phyloP scores from a whole-genome alignment of 2,329 filamentous ascomycete species.

The Colletotrichum truncatum region DNA sequence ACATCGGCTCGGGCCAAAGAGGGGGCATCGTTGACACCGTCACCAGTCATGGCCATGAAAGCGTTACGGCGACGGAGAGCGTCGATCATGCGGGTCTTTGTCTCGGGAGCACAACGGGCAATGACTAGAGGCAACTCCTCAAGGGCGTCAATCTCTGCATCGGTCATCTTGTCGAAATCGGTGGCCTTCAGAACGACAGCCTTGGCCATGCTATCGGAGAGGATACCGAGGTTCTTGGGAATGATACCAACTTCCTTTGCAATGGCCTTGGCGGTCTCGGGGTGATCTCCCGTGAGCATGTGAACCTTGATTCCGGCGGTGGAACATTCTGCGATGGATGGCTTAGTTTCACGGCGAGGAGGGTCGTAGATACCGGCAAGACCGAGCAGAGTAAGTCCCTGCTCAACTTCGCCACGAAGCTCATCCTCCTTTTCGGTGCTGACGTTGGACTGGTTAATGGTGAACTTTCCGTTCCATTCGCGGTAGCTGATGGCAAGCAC shows the following conservation, averaged over 20 bases:
- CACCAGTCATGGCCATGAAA: conserved; percentile 89
- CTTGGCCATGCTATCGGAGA: conserved; percentile 71
- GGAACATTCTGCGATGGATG: conserved; percentile 75
- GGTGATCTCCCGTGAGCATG: conserved; percentile 87
- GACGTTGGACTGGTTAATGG: conserved; percentile 40
- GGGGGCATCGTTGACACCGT: conserved; percentile 88
- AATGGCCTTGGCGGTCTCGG: conserved; percentile 80
- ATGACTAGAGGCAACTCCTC: conserved; percentile 83
- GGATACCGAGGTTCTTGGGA: conserved; percentile 65
- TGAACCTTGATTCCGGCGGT: conserved; percentile 81
- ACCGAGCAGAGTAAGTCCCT: conserved; percentile 77
- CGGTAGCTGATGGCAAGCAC: conserved; percentile 78
- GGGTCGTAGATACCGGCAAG: conserved; percentile 89
- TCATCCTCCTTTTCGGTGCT: conserved; percentile 42
- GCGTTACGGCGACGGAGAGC: conserved; percentile 80
- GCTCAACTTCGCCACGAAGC: conserved; percentile 71
- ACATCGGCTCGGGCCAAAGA: conserved; percentile 84
- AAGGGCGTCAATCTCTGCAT: conserved; percentile 79
- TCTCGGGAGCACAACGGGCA: conserved; percentile 84
- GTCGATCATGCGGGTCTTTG: conserved; percentile 92
- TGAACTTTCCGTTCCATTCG: conserved; percentile 61
- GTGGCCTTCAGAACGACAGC: conserved; percentile 79
- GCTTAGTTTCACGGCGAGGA: conserved; percentile 81
- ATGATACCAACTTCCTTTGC: conserved; percentile 83
- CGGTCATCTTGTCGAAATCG: conserved; percentile 80